Base-by-base conservation (phyloP, 192 early-diverging fungal species). In the Diversispora epigaea region DNA sequence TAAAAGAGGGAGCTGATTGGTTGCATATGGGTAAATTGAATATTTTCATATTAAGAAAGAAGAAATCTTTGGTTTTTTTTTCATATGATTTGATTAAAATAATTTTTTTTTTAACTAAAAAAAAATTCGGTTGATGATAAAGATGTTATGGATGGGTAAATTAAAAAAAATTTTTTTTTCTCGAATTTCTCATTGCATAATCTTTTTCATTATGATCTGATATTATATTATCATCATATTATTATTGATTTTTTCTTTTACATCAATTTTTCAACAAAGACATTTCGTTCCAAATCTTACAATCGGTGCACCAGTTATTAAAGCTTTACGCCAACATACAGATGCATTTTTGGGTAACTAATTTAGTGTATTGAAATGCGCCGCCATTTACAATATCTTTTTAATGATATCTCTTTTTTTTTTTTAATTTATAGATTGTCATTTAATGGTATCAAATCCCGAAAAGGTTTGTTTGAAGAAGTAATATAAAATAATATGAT, bases 261-360 rank as follows among this genome's bases (percentile, higher is more conserved):
- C n/a, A 19, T 25, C 2, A 45, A 14, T 47, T 50, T 0, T 25
- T 32, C 32, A 9, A 19, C 46, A 63, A 80, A 91, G 96, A 9
- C 96, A 98, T 78, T 98, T 98, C 84, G 96, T 98, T 11, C 96
- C 96, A 64, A 98, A 98, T 84, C 83, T 98, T 49, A 96, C 96
- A 12, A 89, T 96, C 14, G 96, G 96, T 12, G 93, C 95, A 4
- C 96, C 96, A 19, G 90, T 98, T 55, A 93, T 98, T 78, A 88
- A 93, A 73, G 85, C 87, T 63, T 83, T 98, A 52, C 87, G 93
- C 56, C 90, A 93, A 77, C 93, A 96, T 82, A 91, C 94, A 7
- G 84, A 94, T 52, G 93, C 89, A n/a, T 96, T 95, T 79, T 88
- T 98, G 14, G 91, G 91, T 91, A 84, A 66, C 56, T 25, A 19